These are phyloP conservation scores for Suillus fuscotomentosus DNA, from an alignment of 768 basidiomycete species.

Conservation along the genomic window DNA sequence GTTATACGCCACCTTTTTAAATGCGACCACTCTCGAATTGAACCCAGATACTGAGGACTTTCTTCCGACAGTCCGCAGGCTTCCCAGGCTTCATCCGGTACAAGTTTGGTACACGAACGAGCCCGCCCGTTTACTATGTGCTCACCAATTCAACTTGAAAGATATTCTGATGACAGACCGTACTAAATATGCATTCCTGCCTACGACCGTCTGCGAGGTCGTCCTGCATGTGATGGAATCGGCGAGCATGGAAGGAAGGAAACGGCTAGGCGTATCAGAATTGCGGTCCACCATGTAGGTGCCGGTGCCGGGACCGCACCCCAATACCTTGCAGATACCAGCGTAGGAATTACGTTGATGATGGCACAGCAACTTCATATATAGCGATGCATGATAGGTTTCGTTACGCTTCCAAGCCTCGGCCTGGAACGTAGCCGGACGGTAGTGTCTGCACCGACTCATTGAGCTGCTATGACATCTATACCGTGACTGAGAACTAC, in stretches of 20 bases:
- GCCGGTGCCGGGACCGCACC: neutral
- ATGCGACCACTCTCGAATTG: neutral
- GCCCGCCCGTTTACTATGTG: neutral
- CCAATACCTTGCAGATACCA: neutral
- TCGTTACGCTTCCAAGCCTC: neutral
- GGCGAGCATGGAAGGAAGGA: neutral
- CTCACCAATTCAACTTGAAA: neutral
- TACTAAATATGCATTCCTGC: neutral
- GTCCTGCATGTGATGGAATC: neutral
- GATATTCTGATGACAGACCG: neutral
- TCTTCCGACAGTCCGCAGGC: neutral
- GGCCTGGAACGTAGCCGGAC: neutral
- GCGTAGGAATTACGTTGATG: neutral
- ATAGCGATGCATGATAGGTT: neutral
- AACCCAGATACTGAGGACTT: conserved; percentile 1
- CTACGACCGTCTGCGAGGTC: neutral
- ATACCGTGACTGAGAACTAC: neutral
- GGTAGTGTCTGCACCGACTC: neutral
- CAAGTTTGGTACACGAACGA: neutral
- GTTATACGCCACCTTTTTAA: neutral
- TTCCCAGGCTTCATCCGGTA: neutral
- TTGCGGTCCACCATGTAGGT: neutral
- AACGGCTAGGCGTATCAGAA: neutral
- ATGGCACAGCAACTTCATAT: neutral
- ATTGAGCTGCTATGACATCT: neutral